Conservation (phyloP, 192 early-diverging fungal genomes). For the Fimicolochytrium jonesii region DNA sequence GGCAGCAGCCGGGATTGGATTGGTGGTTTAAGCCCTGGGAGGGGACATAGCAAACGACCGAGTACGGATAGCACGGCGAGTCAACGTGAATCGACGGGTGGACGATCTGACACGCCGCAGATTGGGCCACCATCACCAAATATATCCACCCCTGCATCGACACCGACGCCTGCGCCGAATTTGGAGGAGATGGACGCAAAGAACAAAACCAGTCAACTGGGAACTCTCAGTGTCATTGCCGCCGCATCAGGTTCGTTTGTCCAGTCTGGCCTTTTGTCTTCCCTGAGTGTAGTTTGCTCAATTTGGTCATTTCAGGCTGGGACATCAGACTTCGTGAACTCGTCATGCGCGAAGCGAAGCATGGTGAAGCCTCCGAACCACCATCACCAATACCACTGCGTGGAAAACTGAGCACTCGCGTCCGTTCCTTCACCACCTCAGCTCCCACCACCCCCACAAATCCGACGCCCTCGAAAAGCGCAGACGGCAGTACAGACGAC, state of each 20-base stretch:
- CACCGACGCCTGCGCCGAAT: not conserved
- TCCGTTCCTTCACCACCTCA: no score
- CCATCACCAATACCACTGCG: no score
- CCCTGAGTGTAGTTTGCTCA: no score
- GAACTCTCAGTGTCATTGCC: slow-evolving; percentile 16
- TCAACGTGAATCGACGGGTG: not conserved
- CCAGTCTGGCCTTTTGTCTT: not conserved
- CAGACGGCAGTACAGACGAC: no score
- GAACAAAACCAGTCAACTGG: slow-evolving; percentile 10
- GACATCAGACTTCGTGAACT: slow-evolving; percentile 31
- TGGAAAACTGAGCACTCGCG: no score
- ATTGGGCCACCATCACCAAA: not conserved
- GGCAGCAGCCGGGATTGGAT: not conserved
- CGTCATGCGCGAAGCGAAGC: slow-evolving; percentile 27
- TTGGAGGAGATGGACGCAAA: slow-evolving; percentile 7
- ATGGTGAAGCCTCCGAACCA: not conserved
- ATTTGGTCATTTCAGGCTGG: slow-evolving; percentile 28
- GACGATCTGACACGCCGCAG: not conserved
- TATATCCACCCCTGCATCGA: not conserved
- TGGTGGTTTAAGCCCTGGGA: no score
- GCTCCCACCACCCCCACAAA: no score
- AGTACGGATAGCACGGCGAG: not conserved
- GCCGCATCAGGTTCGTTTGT: slow-evolving; percentile 1
- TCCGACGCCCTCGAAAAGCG: no score
- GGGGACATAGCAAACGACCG: not conserved